Evolutionary conservation across 2,329 filamentous ascomycete species (phyloP), one percentile per base, ranked within the genome.

Genomic region (Stagonosporopsis tanaceti): DNA sequence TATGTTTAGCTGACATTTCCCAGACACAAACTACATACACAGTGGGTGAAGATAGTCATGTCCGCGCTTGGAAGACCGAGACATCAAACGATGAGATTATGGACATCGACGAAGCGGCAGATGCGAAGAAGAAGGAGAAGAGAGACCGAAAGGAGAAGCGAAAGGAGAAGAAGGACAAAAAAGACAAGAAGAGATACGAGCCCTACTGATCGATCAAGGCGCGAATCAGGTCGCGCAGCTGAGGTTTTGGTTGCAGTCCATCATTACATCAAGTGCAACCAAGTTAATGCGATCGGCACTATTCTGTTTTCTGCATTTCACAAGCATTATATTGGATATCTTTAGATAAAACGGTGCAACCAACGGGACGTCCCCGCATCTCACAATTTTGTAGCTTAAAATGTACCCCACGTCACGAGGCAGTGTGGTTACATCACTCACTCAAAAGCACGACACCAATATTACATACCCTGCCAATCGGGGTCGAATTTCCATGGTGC

Each of bases 11-110:
- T 65, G 38, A 64, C 48, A 27, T 12, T 5, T 8, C 2, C 37
- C 45, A 76, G 72, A 71, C 66, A 20, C 61, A 64, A 17, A 76
- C 68, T 25, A 74, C 77, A n/a, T 78, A 78, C 60, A 82, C 76
- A 14, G 81, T 79, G 60, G 81, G 81, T n/a, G 81, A 83, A 67
- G 81, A 83, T 60, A 79, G 80, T 8, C 68, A 68, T 6, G 71
- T 83, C 28, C 76, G 77, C 45, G 73, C 77, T 1, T 83, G 81
- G 81, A 75, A 72, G 53, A 60, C 63, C 7, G 39, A 53, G 12
- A 27, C 59, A 25, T 51, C 54, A 12, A 59, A 57, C 5, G 67
- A 60, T 2, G 64, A 53, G 32, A 50, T 27, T 28, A 73, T 73
- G 70, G 66, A 72, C 5, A 48, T 68, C 15, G 71, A 72, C 15